Evolutionary conservation across 2,329 filamentous ascomycete species (phyloP), one percentile per base, ranked within the genome.

Genomic region (Ascomycota sp.): DNA sequence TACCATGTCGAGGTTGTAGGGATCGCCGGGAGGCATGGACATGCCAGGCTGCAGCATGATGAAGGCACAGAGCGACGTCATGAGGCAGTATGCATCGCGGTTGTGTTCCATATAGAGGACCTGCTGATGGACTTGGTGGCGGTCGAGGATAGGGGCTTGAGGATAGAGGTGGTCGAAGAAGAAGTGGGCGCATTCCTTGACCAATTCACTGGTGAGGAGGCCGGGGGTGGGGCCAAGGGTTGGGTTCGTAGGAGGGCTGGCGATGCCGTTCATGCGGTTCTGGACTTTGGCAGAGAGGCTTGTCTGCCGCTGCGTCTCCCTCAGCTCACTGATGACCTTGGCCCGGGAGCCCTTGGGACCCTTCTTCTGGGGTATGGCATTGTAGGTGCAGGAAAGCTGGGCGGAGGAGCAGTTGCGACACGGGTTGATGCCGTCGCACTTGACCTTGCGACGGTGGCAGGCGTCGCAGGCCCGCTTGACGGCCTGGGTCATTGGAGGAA

Each of bases 291-390:
- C 63, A 1, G 66, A 65, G 15, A 75, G 61, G 35, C 66, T 73
- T 12, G 68, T 71, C 45, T 74, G 68, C 39, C 70, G 65, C 43
- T 80, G 74, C 0, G 61, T 75, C 43, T 75, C 71, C 38, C 75
- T 65, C 35, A 81, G 49, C 44, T 80, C 74, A 43, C 72, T 78
- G 48, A 81, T 76, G 34, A 81, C 73, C 50, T 79, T 81, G 30
- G 76, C 76, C 35, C 74, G 59, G 21, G 71, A 76, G 38, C 75
- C 75, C 51, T 79, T 79, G 26, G 75, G 75, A 2, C 75, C 75
- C 48, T 80, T 80, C 55, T 79, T 80, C 53, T 77, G 75, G 2
- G 74, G 74, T 23, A 79, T 69, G 22, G 73, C 70, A 53, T 77
- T 73, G 60, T 79, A 81, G 20, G 74, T 79, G 57, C 75, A 81